Evolutionary conservation across 768 basidiomycete species (phyloP).

Genomic region (Paxillus ammoniavirescens): DNA sequence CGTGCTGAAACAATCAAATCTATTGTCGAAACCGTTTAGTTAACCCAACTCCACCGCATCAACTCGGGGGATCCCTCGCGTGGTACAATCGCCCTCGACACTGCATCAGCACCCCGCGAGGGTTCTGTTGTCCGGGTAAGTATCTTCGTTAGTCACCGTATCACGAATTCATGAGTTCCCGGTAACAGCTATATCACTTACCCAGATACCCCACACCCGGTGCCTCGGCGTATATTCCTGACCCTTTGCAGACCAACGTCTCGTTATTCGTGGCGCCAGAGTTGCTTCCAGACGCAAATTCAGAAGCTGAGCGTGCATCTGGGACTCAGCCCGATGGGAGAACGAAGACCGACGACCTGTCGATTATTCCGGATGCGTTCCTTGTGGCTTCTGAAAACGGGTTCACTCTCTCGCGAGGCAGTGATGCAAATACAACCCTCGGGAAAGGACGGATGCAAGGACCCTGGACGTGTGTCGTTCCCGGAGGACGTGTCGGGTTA

Average conservation of each 20-base stretch:
- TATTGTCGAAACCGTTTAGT: slow-evolving; percentile 24
- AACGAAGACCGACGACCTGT: slow-evolving; percentile 2
- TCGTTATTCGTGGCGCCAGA: slow-evolving; percentile 27
- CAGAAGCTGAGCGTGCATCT: neutral
- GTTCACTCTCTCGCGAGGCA: slow-evolving; percentile 36
- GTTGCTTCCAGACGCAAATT: neutral
- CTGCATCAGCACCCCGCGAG: slow-evolving; percentile 45
- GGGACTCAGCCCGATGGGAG: neutral
- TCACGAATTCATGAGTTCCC: neutral
- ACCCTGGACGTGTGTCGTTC: slow-evolving; percentile 42
- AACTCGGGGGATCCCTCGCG: slow-evolving; percentile 71
- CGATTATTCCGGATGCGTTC: slow-evolving; percentile 29
- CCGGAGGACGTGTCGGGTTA: slow-evolving; percentile 30
- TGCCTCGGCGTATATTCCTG: slow-evolving; percentile 1
- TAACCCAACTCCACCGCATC: slow-evolving; percentile 52
- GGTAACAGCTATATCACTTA: slow-evolving; percentile 43
- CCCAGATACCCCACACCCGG: slow-evolving; percentile 20
- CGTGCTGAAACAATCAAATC: neutral
- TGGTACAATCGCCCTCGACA: slow-evolving; percentile 62
- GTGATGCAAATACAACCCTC: neutral
- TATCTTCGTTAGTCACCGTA: neutral
- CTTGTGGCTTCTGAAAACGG: slow-evolving; percentile 57
- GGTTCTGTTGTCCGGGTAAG: slow-evolving; percentile 55
- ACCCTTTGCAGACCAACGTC: slow-evolving; percentile 10
- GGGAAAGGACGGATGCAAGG: slow-evolving; percentile 14